Evolutionary conservation across 164 flowering plant genomes (phyloP).

Genomic region (Vitis rupestris): DNA sequence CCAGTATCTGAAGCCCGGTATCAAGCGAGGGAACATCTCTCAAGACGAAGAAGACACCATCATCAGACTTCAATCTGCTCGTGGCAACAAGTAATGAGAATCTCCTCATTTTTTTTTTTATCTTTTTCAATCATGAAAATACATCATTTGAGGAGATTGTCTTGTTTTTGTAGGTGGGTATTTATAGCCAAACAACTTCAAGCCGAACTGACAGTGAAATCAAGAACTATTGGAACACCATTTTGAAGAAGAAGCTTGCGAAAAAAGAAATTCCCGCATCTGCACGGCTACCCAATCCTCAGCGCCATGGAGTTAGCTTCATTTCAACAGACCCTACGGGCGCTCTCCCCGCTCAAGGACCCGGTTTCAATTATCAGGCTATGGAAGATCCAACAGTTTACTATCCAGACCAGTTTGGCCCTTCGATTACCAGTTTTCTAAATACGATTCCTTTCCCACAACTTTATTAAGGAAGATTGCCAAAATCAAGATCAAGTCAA

Average conservation of each 20-base stretch:
- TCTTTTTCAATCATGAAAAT: neutral
- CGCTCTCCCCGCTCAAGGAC: no score
- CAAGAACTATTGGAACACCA: neutral
- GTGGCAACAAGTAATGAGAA: neutral
- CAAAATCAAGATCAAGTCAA: no score
- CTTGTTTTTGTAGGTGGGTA: neutral
- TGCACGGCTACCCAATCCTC: no score
- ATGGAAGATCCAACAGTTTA: no score
- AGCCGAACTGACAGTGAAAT: neutral
- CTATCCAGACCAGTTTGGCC: no score
- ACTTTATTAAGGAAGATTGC: no score
- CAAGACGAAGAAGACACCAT: neutral
- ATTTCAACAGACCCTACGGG: no score
- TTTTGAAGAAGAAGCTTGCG: neutral
- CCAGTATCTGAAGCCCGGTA: neutral
- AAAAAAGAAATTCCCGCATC: no score
- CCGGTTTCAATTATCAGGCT: no score
- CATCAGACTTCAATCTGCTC: neutral
- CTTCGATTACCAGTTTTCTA: no score
- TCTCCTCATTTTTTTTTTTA: neutral
- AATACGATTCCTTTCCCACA: no score
- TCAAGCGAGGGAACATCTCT: slow-evolving; percentile 1
- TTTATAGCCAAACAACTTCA: neutral
- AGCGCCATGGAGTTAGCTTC: no score
- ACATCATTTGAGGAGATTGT: neutral